Evolutionary conservation across 768 basidiomycete species (phyloP).

Genomic region (Suillus ampliporus): DNA sequence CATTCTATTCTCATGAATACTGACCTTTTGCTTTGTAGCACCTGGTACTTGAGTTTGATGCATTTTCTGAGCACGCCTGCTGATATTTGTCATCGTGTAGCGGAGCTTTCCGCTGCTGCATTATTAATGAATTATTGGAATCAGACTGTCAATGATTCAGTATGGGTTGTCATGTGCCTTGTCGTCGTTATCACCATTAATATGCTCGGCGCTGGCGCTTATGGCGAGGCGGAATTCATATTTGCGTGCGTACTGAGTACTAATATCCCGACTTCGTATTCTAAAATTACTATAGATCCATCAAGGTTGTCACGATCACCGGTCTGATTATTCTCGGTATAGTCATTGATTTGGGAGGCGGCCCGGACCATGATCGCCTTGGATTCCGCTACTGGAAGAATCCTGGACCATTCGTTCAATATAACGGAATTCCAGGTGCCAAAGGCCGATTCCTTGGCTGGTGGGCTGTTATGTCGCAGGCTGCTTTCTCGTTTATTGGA

Average conservation of each 20-base stretch:
- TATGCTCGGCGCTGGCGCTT: constrained; percentile 74
- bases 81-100: constrained; percentile 21
- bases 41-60: neutral
- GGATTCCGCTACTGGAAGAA: constrained; percentile 76
- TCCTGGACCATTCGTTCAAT: constrained; percentile 89
- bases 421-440: constrained; percentile 60
- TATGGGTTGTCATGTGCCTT: constrained; percentile 81
- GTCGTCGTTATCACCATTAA: constrained; percentile 80
- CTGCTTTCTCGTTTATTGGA: constrained; percentile 92
- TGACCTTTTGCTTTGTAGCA: constrained; percentile 19
- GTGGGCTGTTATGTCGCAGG: constrained; percentile 79
- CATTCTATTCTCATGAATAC: constrained; percentile 23
- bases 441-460: constrained; percentile 80
- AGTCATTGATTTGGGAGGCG: constrained; percentile 87
- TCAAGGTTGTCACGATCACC: constrained; percentile 87
- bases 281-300: constrained; percentile 49
- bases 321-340: constrained; percentile 74
- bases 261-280: neutral
- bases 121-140: constrained; percentile 82
- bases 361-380: constrained; percentile 76
- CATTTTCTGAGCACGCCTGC: neutral
- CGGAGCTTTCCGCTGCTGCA: constrained; percentile 52
- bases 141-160: constrained; percentile 60
- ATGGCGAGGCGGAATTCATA: constrained; percentile 86
- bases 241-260: constrained; percentile 59